A percentile compares a stretch with the other conserved stretches of the same genome.
Evolutionary conservation across 1,284 basidiomycete species (phyloP).

Genomic region (Gymnopus androsaceus): DNA sequence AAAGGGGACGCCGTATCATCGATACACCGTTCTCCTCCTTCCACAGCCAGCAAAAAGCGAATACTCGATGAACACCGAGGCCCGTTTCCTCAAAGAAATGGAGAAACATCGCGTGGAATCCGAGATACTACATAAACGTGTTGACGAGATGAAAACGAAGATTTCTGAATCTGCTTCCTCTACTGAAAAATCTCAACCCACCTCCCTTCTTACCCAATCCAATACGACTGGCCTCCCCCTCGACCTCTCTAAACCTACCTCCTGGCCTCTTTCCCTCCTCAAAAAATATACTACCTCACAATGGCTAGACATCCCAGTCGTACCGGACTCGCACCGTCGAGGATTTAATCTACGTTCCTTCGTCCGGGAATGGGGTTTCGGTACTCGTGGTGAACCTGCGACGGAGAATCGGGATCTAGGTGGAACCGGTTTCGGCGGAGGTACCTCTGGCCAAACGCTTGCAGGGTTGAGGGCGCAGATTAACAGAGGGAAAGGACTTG

Average conservation of each 20-base stretch:
- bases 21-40: constrained; percentile 78
- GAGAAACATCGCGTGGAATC: not conserved
- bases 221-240: not conserved
- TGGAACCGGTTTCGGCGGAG: not conserved
- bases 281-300: constrained; percentile 35
- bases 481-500: constrained; percentile 1
- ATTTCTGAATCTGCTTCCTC: not conserved
- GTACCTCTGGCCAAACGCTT: not conserved
- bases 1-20: constrained; percentile 82
- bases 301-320: constrained; percentile 40
- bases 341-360: constrained; percentile 72
- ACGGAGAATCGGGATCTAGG: not conserved
- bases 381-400: constrained; percentile 47
- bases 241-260: not conserved
- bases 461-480: not conserved
- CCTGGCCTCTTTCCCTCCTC: constrained; percentile 4
- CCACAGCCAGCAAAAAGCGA: constrained; percentile 55
- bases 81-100: not conserved
- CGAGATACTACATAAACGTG: not conserved
- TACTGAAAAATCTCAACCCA: not conserved
- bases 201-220: not conserved
- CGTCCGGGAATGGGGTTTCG: constrained; percentile 51
- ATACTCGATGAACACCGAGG: constrained; percentile 32
- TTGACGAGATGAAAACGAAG: not conserved
- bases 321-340: constrained; percentile 40